Conservation (phyloP, 225 moss, liverwort and hornwort genomes). For the Pseudoscleropodium purum region DNA sequence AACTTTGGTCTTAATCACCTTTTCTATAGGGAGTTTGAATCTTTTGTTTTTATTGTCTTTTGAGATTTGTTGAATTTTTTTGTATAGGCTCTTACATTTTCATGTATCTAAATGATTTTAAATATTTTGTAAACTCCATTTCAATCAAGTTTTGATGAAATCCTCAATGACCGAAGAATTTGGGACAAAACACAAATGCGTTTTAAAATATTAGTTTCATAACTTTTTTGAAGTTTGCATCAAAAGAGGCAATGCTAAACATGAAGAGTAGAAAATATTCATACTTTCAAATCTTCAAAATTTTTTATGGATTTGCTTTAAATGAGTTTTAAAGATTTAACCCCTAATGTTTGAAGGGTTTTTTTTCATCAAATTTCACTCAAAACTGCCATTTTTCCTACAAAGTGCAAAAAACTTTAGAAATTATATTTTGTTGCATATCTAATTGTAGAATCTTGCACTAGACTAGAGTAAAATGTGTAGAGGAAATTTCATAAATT, state of each 20-base stretch:
- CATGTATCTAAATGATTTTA: background rate
- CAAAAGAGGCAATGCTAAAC: background rate
- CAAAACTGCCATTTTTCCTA: background rate
- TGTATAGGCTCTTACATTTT: background rate
- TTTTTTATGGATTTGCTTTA: too few species aligned
- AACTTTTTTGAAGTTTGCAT: background rate
- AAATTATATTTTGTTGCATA: background rate
- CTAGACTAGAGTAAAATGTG: background rate
- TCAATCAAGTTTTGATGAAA: background rate
- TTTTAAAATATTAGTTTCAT: background rate
- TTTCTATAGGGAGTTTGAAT: background rate
- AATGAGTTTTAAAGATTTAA: background rate
- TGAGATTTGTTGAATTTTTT: background rate
- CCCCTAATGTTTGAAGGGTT: background rate
- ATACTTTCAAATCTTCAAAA: background rate
- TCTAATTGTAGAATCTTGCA: background rate
- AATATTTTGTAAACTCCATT: background rate
- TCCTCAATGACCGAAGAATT: fast-evolving
- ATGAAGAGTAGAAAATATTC: background rate
- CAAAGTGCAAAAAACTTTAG: background rate
- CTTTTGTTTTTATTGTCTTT: background rate
- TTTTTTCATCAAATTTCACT: background rate
- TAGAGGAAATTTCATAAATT: background rate
- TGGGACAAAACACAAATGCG: background rate
- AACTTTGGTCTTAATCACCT: too few species aligned